phyloP scores from a whole-genome alignment of 352 stramenopile genomes.

The Phytophthora colocasiae region DNA sequence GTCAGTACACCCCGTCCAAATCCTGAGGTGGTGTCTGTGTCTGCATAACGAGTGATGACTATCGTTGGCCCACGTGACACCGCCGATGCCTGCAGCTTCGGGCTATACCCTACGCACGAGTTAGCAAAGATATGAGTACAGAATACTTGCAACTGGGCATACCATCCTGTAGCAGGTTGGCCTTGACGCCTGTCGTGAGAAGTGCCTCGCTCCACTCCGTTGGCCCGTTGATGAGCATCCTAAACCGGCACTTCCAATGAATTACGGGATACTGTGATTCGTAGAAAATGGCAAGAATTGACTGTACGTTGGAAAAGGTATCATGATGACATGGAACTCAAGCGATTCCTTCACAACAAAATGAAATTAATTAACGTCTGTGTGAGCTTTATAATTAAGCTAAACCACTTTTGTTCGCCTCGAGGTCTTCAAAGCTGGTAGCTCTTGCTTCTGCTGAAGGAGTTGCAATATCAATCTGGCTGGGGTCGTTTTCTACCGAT shows the following conservation, averaged over 20 bases:
- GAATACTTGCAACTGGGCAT: background rate
- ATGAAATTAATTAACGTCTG: background rate
- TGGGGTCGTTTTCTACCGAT: background rate
- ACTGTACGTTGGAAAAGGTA: no score
- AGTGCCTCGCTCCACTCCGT: conserved; percentile 48
- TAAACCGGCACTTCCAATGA: conserved; percentile 11
- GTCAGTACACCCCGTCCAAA: conserved; percentile 12
- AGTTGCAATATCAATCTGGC: background rate
- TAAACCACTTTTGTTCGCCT: background rate
- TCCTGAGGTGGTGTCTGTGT: conserved; percentile 10
- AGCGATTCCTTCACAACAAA: background rate
- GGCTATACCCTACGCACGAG: conserved; percentile 48
- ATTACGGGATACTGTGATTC: conserved; percentile 21
- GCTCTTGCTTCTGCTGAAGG: conserved; percentile 1
- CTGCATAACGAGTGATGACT: conserved; percentile 35
- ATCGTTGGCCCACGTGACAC: conserved; percentile 44
- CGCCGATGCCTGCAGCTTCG: conserved; percentile 44
- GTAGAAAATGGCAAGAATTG: conserved; percentile 13
- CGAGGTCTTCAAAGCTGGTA: background rate
- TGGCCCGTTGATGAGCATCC: conserved; percentile 53
- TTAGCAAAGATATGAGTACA: background rate
- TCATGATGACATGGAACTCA: no score
- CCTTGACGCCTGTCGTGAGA: conserved; percentile 35
- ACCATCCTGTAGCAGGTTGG: conserved; percentile 54
- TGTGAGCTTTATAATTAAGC: background rate